Percentiles rank a stretch among this genome's conserved stretches.
These are phyloP conservation scores for Albizia julibrissin DNA, from an alignment of 306 rosid genomes.

Conservation along the genomic window DNA sequence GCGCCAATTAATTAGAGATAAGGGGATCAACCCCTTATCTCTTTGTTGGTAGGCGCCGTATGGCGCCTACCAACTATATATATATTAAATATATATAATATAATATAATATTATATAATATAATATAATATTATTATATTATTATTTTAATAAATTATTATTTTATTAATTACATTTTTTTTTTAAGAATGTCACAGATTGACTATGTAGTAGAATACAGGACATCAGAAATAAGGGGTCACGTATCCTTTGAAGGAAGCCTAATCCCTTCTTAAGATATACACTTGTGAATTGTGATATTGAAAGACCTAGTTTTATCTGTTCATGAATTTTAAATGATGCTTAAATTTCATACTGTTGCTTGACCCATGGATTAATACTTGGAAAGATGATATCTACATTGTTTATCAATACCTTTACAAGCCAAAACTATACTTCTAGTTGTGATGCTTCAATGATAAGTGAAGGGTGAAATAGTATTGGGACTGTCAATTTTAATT, in stretches of 20 bases:
- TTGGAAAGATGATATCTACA: not conserved
- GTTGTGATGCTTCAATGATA: not conserved
- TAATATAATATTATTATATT: too few species aligned
- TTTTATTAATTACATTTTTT: too few species aligned
- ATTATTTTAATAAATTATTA: too few species aligned
- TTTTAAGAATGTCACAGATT: too few species aligned
- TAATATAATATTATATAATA: too few species aligned
- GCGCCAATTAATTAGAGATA: too few species aligned
- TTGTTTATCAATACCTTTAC: not conserved
- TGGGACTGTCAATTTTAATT: not conserved
- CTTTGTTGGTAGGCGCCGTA: too few species aligned
- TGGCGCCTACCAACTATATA: too few species aligned
- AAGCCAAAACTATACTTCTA: not conserved
- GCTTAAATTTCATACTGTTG: conserved; percentile 9
- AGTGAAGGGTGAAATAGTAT: not conserved
- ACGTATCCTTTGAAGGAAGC: conserved; percentile 10
- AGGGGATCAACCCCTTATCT: too few species aligned
- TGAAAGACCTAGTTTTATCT: not conserved
- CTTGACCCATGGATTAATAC: not conserved
- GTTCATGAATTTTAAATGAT: not conserved
- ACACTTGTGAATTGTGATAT: not conserved
- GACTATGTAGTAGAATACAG: not conserved
- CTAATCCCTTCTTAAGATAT: not conserved
- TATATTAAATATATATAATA: too few species aligned
- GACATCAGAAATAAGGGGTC: not conserved